phyloP scores from a whole-genome alignment of 2,329 filamentous ascomycete genomes.

The Nemania diffusa region DNA sequence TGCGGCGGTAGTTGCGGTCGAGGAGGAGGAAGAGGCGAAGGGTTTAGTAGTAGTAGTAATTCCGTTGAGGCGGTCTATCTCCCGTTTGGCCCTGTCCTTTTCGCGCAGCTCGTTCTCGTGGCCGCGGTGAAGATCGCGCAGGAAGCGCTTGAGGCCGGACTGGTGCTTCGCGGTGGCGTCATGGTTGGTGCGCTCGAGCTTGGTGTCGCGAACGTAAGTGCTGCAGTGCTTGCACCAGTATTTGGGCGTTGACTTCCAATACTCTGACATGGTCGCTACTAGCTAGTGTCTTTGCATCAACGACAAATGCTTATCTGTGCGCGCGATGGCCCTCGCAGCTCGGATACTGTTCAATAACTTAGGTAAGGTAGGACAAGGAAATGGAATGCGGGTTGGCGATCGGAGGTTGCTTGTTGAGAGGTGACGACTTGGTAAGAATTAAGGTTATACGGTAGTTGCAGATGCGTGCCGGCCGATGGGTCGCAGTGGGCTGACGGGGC shows the following conservation, averaged over 20 bases:
- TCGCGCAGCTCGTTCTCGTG: slow-evolving; percentile 85
- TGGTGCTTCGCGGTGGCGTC: slow-evolving; percentile 89
- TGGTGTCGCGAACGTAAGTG: slow-evolving; percentile 89
- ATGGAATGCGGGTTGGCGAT: too few relatives aligned
- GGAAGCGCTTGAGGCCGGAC: slow-evolving; percentile 84
- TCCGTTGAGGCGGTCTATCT: slow-evolving; percentile 87
- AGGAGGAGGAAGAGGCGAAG: slow-evolving; percentile 45
- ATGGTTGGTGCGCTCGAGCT: slow-evolving; percentile 88
- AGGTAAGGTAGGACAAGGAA: background rate
- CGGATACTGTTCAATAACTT: too few relatives aligned
- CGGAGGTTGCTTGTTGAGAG: background rate
- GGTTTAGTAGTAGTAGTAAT: slow-evolving; percentile 71
- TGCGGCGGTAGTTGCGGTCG: slow-evolving; percentile 39
- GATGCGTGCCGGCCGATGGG: slow-evolving; percentile 1
- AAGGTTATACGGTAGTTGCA: slow-evolving; percentile 3
- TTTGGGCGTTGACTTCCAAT: slow-evolving; percentile 97
- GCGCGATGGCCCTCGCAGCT: too few relatives aligned
- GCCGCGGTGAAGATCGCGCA: slow-evolving; percentile 86
- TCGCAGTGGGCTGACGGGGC: slow-evolving; percentile 8
- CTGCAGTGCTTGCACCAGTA: slow-evolving; percentile 99
- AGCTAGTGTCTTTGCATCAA: background rate
- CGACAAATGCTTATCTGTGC: background rate
- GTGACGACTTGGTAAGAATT: background rate
- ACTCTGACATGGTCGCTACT: slow-evolving; percentile 79
- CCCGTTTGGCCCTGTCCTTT: slow-evolving; percentile 81